Evolutionary conservation across 257 asterid species (phyloP).

Genomic region (Agastache rugosa): DNA sequence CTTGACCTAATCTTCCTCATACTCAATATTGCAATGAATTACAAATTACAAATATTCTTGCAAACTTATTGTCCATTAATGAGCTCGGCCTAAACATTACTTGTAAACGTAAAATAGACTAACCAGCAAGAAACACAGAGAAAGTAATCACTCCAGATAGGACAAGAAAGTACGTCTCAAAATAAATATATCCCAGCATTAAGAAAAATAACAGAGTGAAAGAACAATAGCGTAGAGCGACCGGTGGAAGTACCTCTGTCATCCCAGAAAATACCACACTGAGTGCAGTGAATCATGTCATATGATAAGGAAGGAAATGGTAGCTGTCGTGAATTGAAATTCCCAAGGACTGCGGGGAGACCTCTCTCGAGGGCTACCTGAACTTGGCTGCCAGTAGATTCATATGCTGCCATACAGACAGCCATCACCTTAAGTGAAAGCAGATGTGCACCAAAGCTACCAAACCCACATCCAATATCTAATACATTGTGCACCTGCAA

Average conservation of each 20-base stretch:
- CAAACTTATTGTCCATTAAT: neutral
- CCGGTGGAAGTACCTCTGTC: conserved; percentile 66
- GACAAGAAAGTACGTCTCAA: neutral
- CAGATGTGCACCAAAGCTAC: conserved; percentile 93
- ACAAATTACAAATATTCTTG: conserved; percentile 24
- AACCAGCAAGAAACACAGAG: conserved; percentile 19
- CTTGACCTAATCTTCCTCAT: conserved; percentile 1
- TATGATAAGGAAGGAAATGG: conserved; percentile 94
- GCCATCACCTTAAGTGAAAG: conserved; percentile 91
- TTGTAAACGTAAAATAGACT: neutral
- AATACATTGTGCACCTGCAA: conserved; percentile 82
- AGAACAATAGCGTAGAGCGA: conserved; percentile 22
- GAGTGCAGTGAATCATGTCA: conserved; percentile 98
- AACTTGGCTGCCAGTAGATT: conserved; percentile 96
- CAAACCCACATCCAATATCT: conserved; percentile 98
- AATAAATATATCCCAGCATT: conserved; percentile 26
- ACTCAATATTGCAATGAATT: neutral
- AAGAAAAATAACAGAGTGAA: conserved; percentile 17
- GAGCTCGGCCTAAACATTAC: conserved; percentile 6
- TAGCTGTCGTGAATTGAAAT: conserved; percentile 78
- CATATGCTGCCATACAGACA: conserved; percentile 92
- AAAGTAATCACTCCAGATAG: neutral
- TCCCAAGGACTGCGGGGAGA: conserved; percentile 93
- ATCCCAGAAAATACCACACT: conserved; percentile 92
- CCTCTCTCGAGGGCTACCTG: conserved; percentile 98